These are phyloP conservation scores for Petrea volubilis DNA, from an alignment of 257 asterid species.

Conservation along the genomic window DNA sequence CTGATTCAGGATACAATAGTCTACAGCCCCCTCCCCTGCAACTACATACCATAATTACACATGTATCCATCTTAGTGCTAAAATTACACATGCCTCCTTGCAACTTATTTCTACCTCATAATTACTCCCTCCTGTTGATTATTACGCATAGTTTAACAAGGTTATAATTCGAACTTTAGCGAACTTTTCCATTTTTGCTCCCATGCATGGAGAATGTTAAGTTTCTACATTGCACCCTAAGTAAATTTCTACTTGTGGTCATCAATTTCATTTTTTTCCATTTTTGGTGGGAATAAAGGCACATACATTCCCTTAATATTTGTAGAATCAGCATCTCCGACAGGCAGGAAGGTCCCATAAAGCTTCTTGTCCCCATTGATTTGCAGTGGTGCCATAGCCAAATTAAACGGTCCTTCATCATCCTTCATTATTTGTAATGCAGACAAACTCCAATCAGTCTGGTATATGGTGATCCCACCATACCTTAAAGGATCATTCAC, in stretches of 20 bases:
- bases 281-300: slow-evolving; percentile 3
- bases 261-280: background rate
- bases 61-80: too few relatives aligned
- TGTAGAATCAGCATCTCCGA: slow-evolving; percentile 57
- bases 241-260: too few relatives aligned
- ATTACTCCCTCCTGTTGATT: too few relatives aligned
- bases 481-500: slow-evolving; percentile 91
- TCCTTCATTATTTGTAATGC: slow-evolving; percentile 73
- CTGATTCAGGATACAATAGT: background rate
- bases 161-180: too few relatives aligned
- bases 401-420: slow-evolving; percentile 86
- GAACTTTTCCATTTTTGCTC: too few relatives aligned
- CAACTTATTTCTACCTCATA: too few relatives aligned
- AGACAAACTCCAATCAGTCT: slow-evolving; percentile 74
- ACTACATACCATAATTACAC: too few relatives aligned
- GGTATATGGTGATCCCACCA: slow-evolving; percentile 71
- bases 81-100: too few relatives aligned
- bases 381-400: slow-evolving; percentile 91
- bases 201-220: too few relatives aligned
- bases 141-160: too few relatives aligned
- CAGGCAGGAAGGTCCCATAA: slow-evolving; percentile 78
- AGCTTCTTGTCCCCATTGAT: slow-evolving; percentile 88
- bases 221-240: too few relatives aligned
- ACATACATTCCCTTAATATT: slow-evolving; percentile 77
- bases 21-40: too few relatives aligned